phyloP scores from a whole-genome alignment of 2,329 filamentous ascomycete genomes.

The Penicillium sp. region DNA sequence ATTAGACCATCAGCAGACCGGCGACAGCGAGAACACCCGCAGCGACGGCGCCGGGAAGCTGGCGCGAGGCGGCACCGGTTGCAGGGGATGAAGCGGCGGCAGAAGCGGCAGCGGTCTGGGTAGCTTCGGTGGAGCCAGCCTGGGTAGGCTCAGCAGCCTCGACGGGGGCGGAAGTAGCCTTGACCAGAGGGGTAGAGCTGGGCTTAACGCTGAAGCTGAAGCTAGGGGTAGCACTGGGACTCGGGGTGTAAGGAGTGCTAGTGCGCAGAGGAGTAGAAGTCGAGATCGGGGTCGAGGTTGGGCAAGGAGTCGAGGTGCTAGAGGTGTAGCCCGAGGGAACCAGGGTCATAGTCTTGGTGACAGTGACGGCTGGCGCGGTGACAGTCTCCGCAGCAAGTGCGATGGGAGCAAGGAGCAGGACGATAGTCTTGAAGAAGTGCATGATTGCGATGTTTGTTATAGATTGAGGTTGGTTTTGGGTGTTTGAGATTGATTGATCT shows the following conservation, averaged over 20 bases:
- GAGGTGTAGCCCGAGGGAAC: slow-evolving; percentile 23
- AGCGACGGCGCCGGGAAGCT: slow-evolving; percentile 28
- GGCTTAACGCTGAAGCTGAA: slow-evolving; percentile 6
- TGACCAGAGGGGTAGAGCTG: slow-evolving; percentile 18
- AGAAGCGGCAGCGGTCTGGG: slow-evolving; percentile 7
- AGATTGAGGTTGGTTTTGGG: background rate
- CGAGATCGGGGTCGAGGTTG: slow-evolving; percentile 15
- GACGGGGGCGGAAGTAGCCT: slow-evolving; percentile 11
- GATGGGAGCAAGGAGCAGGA: slow-evolving; percentile 31
- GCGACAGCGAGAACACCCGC: slow-evolving; percentile 33
- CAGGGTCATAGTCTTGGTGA: slow-evolving; percentile 30
- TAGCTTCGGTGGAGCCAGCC: slow-evolving; percentile 5
- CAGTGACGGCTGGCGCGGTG: slow-evolving; percentile 7
- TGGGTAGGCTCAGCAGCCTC: slow-evolving; percentile 2
- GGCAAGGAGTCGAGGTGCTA: slow-evolving; percentile 6
- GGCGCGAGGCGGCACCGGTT: slow-evolving; percentile 20
- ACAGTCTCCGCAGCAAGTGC: slow-evolving; percentile 28
- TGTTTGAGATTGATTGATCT: background rate
- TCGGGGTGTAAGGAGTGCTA: slow-evolving; percentile 6
- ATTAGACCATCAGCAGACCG: slow-evolving; percentile 37
- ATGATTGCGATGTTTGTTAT: slow-evolving; percentile 23
- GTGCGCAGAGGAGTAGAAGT: slow-evolving; percentile 13
- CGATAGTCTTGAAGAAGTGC: slow-evolving; percentile 36
- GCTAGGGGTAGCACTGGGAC: slow-evolving; percentile 13
- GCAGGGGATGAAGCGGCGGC: slow-evolving; percentile 17